These are phyloP conservation scores for Aspergillus novofumigatus DNA, from an alignment of 2,329 filamentous ascomycete genomes.

Conservation along the genomic window DNA sequence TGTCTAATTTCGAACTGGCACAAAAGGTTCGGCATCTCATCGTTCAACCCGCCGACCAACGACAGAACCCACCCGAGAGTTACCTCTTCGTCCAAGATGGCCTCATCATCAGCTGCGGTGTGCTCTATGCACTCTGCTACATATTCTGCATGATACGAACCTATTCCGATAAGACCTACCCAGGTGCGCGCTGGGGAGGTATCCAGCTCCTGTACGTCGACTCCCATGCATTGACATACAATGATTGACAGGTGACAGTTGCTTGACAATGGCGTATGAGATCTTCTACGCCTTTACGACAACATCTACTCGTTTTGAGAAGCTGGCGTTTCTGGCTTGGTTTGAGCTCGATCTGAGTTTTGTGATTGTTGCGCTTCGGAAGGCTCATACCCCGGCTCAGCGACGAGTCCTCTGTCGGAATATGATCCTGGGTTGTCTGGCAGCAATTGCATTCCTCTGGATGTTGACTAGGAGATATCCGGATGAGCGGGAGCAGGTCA, in stretches of 20 bases:
- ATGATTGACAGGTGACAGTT: not conserved
- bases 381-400: slow-evolving; percentile 5
- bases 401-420: slow-evolving; percentile 2
- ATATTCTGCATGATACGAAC: slow-evolving; percentile 13
- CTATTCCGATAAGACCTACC: slow-evolving; percentile 11
- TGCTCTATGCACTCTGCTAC: slow-evolving; percentile 17
- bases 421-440: slow-evolving; percentile 8
- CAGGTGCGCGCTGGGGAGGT: slow-evolving; percentile 5
- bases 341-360: slow-evolving; percentile 15
- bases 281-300: slow-evolving; percentile 16
- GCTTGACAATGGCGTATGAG: slow-evolving; percentile 18
- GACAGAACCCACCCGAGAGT: slow-evolving; percentile 15
- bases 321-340: slow-evolving; percentile 14
- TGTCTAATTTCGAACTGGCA: slow-evolving; percentile 9
- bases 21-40: slow-evolving; percentile 13
- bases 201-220: slow-evolving; percentile 10
- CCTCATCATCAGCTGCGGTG: slow-evolving; percentile 17
- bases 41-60: slow-evolving; percentile 13
- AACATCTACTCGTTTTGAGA: slow-evolving; percentile 11
- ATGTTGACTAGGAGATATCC: slow-evolving; percentile 8
- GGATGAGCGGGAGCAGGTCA: slow-evolving; percentile 18
- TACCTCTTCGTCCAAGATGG: slow-evolving; percentile 21
- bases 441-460: slow-evolving; percentile 2
- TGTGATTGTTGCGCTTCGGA: slow-evolving; percentile 4
- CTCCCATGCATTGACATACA: not conserved